phyloP scores from a whole-genome alignment of 2,329 filamentous ascomycete species.

The Bipolaris zeicola region DNA sequence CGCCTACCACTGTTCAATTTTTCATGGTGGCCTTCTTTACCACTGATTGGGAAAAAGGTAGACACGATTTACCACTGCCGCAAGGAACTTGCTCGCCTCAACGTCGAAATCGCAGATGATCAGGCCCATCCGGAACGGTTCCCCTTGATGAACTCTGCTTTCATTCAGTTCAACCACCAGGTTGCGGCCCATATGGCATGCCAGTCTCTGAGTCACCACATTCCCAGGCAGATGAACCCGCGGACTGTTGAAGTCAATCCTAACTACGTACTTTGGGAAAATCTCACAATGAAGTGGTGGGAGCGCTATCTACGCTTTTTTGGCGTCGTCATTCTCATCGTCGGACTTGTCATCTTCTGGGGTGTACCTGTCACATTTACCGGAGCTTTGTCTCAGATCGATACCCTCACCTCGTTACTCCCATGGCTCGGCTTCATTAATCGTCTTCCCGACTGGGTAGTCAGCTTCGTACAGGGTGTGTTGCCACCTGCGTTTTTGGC shows the following conservation, averaged over 20 bases:
- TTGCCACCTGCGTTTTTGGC: constrained; percentile 78
- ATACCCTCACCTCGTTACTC: constrained; percentile 68
- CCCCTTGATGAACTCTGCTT: constrained; percentile 92
- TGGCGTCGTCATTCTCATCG: constrained; percentile 68
- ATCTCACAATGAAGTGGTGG: constrained; percentile 97
- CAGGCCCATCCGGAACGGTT: constrained; percentile 85
- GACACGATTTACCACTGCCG: constrained; percentile 94
- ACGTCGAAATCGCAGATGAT: constrained; percentile 89
- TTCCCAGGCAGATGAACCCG: constrained; percentile 92
- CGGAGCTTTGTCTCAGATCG: constrained; percentile 78
- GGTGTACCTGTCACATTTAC: constrained; percentile 90
- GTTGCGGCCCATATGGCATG: constrained; percentile 98
- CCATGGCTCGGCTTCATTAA: constrained; percentile 74
- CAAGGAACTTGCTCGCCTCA: constrained; percentile 82
- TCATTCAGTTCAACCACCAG: constrained; percentile 98
- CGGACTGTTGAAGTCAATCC: constrained; percentile 92
- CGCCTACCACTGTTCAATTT: constrained; percentile 63
- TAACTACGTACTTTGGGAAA: constrained; percentile 92
- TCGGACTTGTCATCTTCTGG: constrained; percentile 84
- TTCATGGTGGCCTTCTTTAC: constrained; percentile 79
- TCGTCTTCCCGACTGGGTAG: constrained; percentile 63
- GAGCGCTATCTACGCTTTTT: constrained; percentile 76
- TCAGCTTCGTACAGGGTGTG: constrained; percentile 80
- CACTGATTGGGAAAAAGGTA: constrained; percentile 83
- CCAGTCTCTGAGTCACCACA: constrained; percentile 86